Evolutionary conservation across 2,329 filamentous ascomycete genomes (phyloP).

Genomic region (Metarhizium anisopliae): DNA sequence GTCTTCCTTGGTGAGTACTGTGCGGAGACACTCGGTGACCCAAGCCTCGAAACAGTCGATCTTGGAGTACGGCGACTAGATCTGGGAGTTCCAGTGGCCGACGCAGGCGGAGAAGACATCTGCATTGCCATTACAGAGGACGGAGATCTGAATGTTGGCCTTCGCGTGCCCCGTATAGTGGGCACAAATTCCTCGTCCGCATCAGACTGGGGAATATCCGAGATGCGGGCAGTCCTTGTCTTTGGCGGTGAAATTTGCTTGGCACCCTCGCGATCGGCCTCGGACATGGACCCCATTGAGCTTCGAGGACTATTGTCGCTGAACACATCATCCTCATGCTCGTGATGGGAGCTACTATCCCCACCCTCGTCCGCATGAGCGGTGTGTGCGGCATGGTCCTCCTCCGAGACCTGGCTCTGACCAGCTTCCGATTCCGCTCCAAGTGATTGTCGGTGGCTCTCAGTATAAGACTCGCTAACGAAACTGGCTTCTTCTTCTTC

Average conservation of each 20-base stretch:
- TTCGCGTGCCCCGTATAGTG: conserved; percentile 48
- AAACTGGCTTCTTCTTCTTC: conserved; percentile 12
- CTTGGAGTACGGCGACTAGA: conserved; percentile 39
- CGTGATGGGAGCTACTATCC: conserved; percentile 42
- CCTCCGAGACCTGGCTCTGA: conserved; percentile 10
- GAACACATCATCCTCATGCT: conserved; percentile 48
- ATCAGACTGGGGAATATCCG: conserved; percentile 41
- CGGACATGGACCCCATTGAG: conserved; percentile 43
- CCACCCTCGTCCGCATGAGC: conserved; percentile 18
- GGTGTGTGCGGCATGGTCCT: conserved; percentile 9
- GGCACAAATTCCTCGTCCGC: conserved; percentile 38
- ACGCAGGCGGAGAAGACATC: conserved; percentile 57
- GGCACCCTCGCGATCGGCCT: conserved; percentile 25
- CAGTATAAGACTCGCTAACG: conserved; percentile 14
- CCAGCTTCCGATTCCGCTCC: conserved; percentile 13
- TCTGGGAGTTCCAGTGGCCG: conserved; percentile 45
- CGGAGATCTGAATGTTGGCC: conserved; percentile 59
- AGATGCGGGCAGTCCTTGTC: conserved; percentile 33
- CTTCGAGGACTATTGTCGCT: conserved; percentile 49
- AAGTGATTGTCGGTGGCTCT: conserved; percentile 13
- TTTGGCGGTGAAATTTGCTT: conserved; percentile 18
- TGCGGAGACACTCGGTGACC: conserved; percentile 42
- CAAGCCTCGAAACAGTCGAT: conserved; percentile 45
- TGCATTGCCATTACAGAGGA: conserved; percentile 63
- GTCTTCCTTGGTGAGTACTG: conserved; percentile 51